Evolutionary conservation across 352 stramenopile species (phyloP).

Genomic region (Phytophthora aleatoria): DNA sequence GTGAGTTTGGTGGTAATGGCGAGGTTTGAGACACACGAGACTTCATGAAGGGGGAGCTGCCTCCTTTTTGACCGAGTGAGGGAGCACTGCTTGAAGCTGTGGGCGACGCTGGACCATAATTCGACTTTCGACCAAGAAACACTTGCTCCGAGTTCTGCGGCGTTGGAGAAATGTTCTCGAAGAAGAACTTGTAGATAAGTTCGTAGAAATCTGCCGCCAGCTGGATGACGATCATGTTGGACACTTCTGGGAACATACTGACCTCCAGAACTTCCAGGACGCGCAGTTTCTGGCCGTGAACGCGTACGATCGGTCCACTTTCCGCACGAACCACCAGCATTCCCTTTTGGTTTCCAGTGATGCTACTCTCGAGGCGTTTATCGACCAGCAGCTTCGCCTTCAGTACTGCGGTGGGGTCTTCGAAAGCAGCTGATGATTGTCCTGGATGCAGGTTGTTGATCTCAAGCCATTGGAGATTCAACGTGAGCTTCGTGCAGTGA

Average conservation of each 20-base stretch:
- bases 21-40: conserved; percentile 15
- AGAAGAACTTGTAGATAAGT: conserved; percentile 87
- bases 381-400: conserved; percentile 72
- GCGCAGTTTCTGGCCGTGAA: conserved; percentile 71
- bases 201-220: conserved; percentile 84
- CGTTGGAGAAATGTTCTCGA: conserved; percentile 47
- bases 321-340: conserved; percentile 81
- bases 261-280: conserved; percentile 81
- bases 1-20: conserved; percentile 10
- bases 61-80: conserved; percentile 13
- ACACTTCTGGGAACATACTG: conserved; percentile 82
- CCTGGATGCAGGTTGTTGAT: conserved; percentile 83
- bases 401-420: conserved; percentile 74
- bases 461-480: conserved; percentile 85
- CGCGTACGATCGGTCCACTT: conserved; percentile 65
- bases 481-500: conserved; percentile 71
- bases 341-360: conserved; percentile 56
- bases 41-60: conserved; percentile 28
- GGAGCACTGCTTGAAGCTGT: conserved; percentile 12
- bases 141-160: conserved; percentile 55
- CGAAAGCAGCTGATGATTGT: conserved; percentile 72
- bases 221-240: conserved; percentile 87
- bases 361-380: conserved; percentile 52
- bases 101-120: conserved; percentile 12
- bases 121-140: conserved; percentile 60